These are phyloP conservation scores for Actinomucor elegans DNA, from an alignment of 371 early-diverging fungal genomes.

Conservation along the genomic window DNA sequence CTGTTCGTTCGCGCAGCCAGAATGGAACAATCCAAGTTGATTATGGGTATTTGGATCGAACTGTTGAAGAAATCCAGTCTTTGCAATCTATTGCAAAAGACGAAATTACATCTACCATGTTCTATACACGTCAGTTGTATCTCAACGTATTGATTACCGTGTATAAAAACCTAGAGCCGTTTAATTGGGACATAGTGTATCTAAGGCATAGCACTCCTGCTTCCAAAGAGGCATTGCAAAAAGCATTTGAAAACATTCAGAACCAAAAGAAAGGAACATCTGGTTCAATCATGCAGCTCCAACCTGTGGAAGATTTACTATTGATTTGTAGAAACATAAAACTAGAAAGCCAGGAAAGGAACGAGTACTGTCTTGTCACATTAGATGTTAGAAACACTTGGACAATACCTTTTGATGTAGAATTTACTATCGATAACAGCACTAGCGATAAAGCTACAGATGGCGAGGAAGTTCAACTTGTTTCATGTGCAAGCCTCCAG, in stretches of 20 bases:
- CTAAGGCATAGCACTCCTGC: slow-evolving; percentile 40
- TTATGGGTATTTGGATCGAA: slow-evolving; percentile 62
- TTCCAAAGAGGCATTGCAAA: slow-evolving; percentile 12
- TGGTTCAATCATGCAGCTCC: not conserved
- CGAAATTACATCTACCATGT: slow-evolving; percentile 25
- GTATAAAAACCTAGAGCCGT: slow-evolving; percentile 60
- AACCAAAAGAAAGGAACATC: not conserved
- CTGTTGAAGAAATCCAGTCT: not conserved
- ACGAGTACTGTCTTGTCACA: slow-evolving; percentile 72
- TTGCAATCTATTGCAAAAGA: not conserved
- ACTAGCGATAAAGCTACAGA: slow-evolving; percentile 3
- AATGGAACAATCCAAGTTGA: slow-evolving; percentile 74
- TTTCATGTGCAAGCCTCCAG: slow-evolving; percentile 31
- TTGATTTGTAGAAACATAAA: not conserved
- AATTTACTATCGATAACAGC: slow-evolving; percentile 51
- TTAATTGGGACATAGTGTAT: slow-evolving; percentile 69
- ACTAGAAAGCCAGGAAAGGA: slow-evolving; percentile 27
- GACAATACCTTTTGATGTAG: slow-evolving; percentile 66
- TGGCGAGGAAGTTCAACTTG: not conserved
- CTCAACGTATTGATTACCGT: slow-evolving; percentile 75
- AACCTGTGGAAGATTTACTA: slow-evolving; percentile 15
- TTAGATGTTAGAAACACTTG: slow-evolving; percentile 80
- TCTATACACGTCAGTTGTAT: slow-evolving; percentile 71
- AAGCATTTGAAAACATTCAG: slow-evolving; percentile 11
- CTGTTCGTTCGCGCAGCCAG: slow-evolving; percentile 42